Evolutionary conservation across 2,329 filamentous ascomycete genomes (phyloP).

Genomic region (Phoma herbarum): DNA sequence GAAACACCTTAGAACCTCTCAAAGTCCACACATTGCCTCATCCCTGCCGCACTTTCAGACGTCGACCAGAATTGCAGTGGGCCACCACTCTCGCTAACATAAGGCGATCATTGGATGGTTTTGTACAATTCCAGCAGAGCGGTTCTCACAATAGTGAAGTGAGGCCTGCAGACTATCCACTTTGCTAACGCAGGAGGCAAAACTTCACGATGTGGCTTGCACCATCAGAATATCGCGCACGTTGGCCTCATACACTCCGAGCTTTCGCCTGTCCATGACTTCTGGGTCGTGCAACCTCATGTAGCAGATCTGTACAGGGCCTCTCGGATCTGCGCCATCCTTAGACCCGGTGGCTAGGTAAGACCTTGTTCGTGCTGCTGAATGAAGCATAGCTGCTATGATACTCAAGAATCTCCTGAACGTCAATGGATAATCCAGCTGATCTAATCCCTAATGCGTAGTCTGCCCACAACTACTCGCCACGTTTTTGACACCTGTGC

Average conservation of each 20-base stretch:
- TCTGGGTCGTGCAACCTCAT: conserved; percentile 5
- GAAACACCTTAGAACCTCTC: conserved; percentile 5
- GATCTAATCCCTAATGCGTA: conserved; percentile 7
- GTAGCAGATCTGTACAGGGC: conserved; percentile 16
- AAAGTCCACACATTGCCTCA: background rate
- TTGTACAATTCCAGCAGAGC: background rate
- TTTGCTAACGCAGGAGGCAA: background rate
- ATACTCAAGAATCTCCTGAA: conserved; percentile 12
- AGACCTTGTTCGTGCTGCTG: conserved; percentile 1
- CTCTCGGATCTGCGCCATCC: conserved; percentile 3
- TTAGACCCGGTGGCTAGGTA: conserved; percentile 4
- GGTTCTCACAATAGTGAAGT: conserved; percentile 1
- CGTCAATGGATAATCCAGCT: conserved; percentile 4
- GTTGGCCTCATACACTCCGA: conserved; percentile 2
- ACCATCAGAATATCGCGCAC: conserved; percentile 1
- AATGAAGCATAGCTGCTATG: conserved; percentile 1
- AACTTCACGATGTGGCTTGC: conserved; percentile 15
- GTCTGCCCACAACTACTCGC: conserved; percentile 3
- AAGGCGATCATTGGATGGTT: conserved; percentile 3
- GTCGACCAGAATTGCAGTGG: conserved; percentile 14
- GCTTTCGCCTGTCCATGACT: background rate
- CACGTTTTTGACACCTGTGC: conserved; percentile 4
- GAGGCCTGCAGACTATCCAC: conserved; percentile 7
- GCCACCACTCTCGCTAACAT: conserved; percentile 12
- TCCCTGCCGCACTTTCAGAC: background rate